Evolutionary conservation across 2,329 filamentous ascomycete genomes (phyloP).

Genomic region (Aureobasidium sp.): DNA sequence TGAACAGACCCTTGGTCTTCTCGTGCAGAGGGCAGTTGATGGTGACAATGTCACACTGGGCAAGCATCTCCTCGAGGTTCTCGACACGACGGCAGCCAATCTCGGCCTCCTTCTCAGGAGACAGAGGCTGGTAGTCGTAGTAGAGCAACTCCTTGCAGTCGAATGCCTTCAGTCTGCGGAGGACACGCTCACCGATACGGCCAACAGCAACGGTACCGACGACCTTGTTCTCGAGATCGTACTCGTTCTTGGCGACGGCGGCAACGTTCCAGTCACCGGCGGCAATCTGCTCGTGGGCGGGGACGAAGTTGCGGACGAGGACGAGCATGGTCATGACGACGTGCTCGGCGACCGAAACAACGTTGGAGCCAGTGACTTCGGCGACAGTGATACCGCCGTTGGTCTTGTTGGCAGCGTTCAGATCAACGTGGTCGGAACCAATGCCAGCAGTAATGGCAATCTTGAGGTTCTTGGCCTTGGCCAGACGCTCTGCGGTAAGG

Average conservation of each 20-base stretch:
- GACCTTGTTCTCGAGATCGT: constrained; percentile 92
- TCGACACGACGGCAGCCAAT: constrained; percentile 91
- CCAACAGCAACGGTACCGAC: constrained; percentile 96
- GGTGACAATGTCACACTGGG: constrained; percentile 93
- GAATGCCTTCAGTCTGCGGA: constrained; percentile 91
- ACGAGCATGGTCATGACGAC: constrained; percentile 98
- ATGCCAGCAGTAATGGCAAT: constrained; percentile 95
- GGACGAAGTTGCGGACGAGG: constrained; percentile 96
- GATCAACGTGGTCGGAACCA: constrained; percentile 95
- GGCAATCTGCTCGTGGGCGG: constrained; percentile 89
- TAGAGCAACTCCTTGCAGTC: constrained; percentile 99
- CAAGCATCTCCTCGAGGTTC: constrained; percentile 83
- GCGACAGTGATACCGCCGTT: constrained; percentile 96
- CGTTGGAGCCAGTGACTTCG: constrained; percentile 96
- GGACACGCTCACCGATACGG: constrained; percentile 95
- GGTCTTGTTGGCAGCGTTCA: constrained; percentile 94
- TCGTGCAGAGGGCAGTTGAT: constrained; percentile 99
- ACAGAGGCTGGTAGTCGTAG: constrained; percentile 97
- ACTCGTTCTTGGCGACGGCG: constrained; percentile 95
- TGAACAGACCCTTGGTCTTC: constrained; percentile 93
- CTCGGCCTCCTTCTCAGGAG: constrained; percentile 79
- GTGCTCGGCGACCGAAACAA: constrained; percentile 97
- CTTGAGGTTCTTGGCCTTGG: constrained; percentile 98
- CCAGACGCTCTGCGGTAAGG: constrained; percentile 90
- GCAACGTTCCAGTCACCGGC: constrained; percentile 92